Evolutionary conservation across 75 land plant genomes (phyloP).

Genomic region (Larix kaempferi): DNA sequence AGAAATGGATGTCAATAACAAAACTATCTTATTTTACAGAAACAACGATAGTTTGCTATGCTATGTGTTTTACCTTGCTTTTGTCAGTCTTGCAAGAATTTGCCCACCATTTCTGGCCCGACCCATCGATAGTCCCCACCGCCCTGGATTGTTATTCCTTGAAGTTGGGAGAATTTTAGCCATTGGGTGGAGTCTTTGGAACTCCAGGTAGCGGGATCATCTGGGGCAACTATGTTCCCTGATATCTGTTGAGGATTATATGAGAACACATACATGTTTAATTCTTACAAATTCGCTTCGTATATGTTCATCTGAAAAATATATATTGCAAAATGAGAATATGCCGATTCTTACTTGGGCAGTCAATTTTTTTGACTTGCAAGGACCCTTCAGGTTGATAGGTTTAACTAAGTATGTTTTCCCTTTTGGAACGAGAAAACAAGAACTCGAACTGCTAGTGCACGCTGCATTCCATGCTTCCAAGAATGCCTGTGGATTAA

Average conservation of each 20-base stretch:
- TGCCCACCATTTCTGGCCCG: conserved; percentile 46
- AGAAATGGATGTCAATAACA: not conserved
- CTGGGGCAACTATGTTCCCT: conserved; percentile 23
- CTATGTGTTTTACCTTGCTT: conserved; percentile 1
- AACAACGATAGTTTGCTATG: not conserved
- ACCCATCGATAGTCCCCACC: conserved; percentile 40
- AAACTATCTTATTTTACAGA: not conserved
- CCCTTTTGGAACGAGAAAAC: conserved; percentile 27
- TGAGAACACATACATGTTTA: not conserved
- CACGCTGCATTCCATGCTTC: conserved; percentile 50
- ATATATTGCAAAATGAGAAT: too few species aligned
- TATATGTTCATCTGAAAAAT: not conserved
- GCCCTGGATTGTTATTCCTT: conserved; percentile 25
- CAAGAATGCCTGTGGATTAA: conserved; percentile 40
- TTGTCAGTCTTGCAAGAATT: conserved; percentile 22
- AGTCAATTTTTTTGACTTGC: not conserved
- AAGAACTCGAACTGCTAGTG: conserved; percentile 7
- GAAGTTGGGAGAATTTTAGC: conserved; percentile 23
- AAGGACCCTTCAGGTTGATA: conserved; percentile 19
- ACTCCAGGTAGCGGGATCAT: conserved; percentile 2
- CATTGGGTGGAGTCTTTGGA: conserved; percentile 7
- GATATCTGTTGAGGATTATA: conserved; percentile 15
- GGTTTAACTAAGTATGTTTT: conserved; percentile 17
- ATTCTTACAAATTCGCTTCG: not conserved
- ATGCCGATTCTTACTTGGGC: conserved; percentile 1